phyloP scores from a whole-genome alignment of 352 stramenopile genomes.

The Lagenidium sp. region DNA sequence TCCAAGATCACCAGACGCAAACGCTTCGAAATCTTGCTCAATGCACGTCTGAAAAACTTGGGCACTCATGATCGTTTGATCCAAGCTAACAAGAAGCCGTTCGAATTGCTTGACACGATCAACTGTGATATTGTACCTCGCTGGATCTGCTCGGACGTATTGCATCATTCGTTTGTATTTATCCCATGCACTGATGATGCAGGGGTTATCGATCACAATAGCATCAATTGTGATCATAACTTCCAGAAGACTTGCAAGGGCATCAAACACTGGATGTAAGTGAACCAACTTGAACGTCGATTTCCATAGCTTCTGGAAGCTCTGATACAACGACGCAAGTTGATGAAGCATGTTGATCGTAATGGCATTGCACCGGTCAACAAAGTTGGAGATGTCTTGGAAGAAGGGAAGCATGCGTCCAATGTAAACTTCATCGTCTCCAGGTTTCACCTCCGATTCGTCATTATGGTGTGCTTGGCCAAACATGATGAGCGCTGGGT shows the following conservation, averaged over 20 bases:
- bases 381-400: conserved; percentile 88
- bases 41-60: conserved; percentile 85
- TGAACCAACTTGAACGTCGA: conserved; percentile 85
- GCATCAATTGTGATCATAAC: conserved; percentile 86
- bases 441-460: conserved; percentile 55
- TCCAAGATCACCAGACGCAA: conserved; percentile 42
- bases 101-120: conserved; percentile 84
- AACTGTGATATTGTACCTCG: conserved; percentile 74
- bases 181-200: conserved; percentile 81
- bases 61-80: conserved; percentile 84
- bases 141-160: conserved; percentile 75
- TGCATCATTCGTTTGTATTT: conserved; percentile 91
- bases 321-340: conserved; percentile 80
- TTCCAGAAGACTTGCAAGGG: conserved; percentile 65
- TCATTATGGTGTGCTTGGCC: conserved; percentile 65
- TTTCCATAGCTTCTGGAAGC: conserved; percentile 84
- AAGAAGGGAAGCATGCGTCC: conserved; percentile 86
- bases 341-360: conserved; percentile 89
- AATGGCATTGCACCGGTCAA: conserved; percentile 83
- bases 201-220: conserved; percentile 85
- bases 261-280: conserved; percentile 71
- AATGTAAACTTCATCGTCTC: conserved; percentile 78
- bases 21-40: conserved; percentile 85
- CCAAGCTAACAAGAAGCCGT: conserved; percentile 74
- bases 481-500: conserved; percentile 86